Percentiles rank a stretch among this genome's conserved stretches.
Evolutionary conservation across 2,329 filamentous ascomycete genomes (phyloP).

Genomic region (Helminthosporium solani): DNA sequence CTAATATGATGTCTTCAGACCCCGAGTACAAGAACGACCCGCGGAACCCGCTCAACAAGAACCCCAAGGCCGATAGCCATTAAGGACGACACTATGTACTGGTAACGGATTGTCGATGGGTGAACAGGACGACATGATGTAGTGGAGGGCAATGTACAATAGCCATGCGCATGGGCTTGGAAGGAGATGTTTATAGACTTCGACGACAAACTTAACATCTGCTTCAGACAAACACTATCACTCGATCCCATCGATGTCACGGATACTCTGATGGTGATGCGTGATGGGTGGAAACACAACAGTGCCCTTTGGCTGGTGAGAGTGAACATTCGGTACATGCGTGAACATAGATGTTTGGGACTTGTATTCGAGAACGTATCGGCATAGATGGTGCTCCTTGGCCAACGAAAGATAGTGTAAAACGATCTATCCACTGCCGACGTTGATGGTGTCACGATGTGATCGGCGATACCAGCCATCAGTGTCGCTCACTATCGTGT

Average conservation of each 20-base stretch:
- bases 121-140: constrained; percentile 15
- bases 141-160: constrained; percentile 39
- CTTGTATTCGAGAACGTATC: too few species aligned
- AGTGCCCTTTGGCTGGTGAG: too few species aligned
- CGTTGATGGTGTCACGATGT: background rate
- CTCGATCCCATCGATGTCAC: background rate
- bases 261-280: too few species aligned
- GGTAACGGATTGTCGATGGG: constrained; percentile 13
- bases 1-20: constrained; percentile 53
- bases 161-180: constrained; percentile 23
- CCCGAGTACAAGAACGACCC: constrained; percentile 97
- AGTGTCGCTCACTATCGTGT: background rate
- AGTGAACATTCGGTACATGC: too few species aligned
- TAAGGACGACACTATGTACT: constrained; percentile 20
- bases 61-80: constrained; percentile 30
- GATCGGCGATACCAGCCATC: background rate
- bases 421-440: too few species aligned
- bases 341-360: too few species aligned
- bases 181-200: constrained; percentile 37
- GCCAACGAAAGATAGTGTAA: too few species aligned
- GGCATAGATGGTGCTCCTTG: too few species aligned
- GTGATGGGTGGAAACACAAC: too few species aligned
- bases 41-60: constrained; percentile 66
- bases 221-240: background rate
- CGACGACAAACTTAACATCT: constrained; percentile 10